Evolutionary conservation across 176 grass and related monocot genomes (phyloP), one percentile per base, ranked within the genome.

Genomic region (Eremochloa ophiuroides): DNA sequence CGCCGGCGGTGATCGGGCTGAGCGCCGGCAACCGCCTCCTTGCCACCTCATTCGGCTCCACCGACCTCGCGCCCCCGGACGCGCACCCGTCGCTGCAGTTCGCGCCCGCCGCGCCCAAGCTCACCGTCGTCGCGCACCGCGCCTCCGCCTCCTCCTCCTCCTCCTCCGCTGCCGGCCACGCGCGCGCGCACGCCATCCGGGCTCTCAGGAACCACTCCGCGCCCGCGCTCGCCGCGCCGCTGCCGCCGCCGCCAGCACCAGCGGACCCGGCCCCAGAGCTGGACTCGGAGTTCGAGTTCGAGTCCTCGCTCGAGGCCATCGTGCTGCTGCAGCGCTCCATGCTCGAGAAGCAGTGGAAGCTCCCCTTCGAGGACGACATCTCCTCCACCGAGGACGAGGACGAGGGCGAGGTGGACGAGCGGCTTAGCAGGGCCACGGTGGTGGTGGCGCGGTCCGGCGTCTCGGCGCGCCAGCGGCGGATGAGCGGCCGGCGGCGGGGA

Each of bases 321-420:
- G 69, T 96, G 38, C 86, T 93, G 58, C 83, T 99, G 41, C 88
- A 95, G 85, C 89, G 94, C 47, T 99, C 93, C 55, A 88, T 99
- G 82, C 91, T 99, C 51, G 93, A 99, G 88, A 99, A 99, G 79
- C 97, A 99, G 90, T 93, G 91, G 93, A 50, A 93, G 77, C 97
- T 99, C 47, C 93, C 91, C n/a, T 99, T 91, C 42, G 91, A 93
- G 4, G 67, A 84, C 44, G 88, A 94, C 69, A n/a, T 77, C 53
- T 73, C 28, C 66, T 61, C 50, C 16, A 69, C 51, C 3, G 77
- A 76, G n/a, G 75, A 66, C 14, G 74, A 62, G 17, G 44, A 74
- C 0, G 58, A 38, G 2, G 31, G 64, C 29, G 75, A 83, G 10
- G 51, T 55, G 1, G 25, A 29, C 13, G 71, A 22, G 38, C 34